These are phyloP conservation scores for Exophiala xenobiotica DNA, from an alignment of 2,329 filamentous ascomycete species.

Conservation along the genomic window DNA sequence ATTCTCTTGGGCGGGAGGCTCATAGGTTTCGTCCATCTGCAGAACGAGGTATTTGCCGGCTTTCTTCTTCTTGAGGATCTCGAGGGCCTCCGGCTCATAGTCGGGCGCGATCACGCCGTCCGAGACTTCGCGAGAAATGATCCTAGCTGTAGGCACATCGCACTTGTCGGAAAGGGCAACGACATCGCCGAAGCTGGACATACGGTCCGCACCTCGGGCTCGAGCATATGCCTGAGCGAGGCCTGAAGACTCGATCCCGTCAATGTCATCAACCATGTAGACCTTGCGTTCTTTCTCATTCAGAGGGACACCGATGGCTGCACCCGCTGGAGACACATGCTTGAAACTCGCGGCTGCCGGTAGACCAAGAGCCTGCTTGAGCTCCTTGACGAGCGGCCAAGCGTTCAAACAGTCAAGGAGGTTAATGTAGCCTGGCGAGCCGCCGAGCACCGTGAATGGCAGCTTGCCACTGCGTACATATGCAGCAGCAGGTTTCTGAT, in stretches of 20 bases:
- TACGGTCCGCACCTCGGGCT: constrained; percentile 91
- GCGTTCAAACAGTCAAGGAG: constrained; percentile 93
- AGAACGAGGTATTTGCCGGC: constrained; percentile 94
- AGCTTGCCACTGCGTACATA: constrained; percentile 70
- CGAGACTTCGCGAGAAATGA: constrained; percentile 96
- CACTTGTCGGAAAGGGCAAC: constrained; percentile 90
- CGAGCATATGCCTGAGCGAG: constrained; percentile 95
- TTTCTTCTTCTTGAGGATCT: constrained; percentile 97
- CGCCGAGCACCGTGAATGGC: constrained; percentile 91
- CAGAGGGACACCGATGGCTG: constrained; percentile 86
- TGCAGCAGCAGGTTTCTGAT: constrained; percentile 93
- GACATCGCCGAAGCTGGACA: constrained; percentile 97
- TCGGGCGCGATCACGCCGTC: constrained; percentile 92
- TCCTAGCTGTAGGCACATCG: constrained; percentile 90
- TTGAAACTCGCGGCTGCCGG: constrained; percentile 97
- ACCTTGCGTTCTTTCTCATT: constrained; percentile 88
- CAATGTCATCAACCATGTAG: constrained; percentile 96
- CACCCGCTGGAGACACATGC: constrained; percentile 95
- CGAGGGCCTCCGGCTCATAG: constrained; percentile 80
- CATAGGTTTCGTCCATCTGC: constrained; percentile 87
- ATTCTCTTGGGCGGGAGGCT: constrained; percentile 70
- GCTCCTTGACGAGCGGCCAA: constrained; percentile 95
- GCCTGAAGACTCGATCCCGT: constrained; percentile 77
- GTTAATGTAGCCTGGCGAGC: constrained; percentile 95
- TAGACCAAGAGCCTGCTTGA: constrained; percentile 81